Evolutionary conservation across 352 stramenopile genomes (phyloP).

Genomic region (Phytopythium mirpurense): DNA sequence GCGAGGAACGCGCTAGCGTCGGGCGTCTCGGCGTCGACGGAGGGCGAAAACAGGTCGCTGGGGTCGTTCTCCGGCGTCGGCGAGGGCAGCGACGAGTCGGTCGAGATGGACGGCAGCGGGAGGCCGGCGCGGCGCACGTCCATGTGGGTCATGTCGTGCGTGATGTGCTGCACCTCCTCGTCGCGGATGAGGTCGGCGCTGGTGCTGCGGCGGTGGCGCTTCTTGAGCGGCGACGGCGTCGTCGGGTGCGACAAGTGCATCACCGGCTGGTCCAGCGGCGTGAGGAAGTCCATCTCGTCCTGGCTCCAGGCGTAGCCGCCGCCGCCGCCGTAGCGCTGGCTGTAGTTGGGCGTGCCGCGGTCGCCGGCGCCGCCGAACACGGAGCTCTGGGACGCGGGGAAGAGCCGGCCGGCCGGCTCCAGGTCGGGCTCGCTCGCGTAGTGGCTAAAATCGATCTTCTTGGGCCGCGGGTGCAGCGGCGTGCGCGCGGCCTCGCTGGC

Average conservation of each 20-base stretch:
- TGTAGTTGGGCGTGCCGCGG: slow-evolving; percentile 23
- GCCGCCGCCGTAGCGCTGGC: slow-evolving; percentile 61
- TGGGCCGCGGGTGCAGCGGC: slow-evolving; percentile 29
- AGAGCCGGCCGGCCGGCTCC: slow-evolving; percentile 29
- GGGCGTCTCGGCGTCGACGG: neutral
- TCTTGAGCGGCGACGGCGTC: slow-evolving; percentile 80
- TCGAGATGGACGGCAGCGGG: slow-evolving; percentile 41
- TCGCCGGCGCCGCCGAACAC: slow-evolving; percentile 9
- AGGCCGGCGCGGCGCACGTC: slow-evolving; percentile 31
- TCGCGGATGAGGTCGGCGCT: slow-evolving; percentile 36
- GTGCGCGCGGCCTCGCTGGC: slow-evolving; percentile 22
- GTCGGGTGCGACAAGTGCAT: slow-evolving; percentile 77
- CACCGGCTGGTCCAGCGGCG: slow-evolving; percentile 76
- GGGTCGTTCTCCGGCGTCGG: slow-evolving; percentile 13
- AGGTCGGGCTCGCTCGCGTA: slow-evolving; percentile 66
- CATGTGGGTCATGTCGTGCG: slow-evolving; percentile 76
- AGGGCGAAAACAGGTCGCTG: neutral
- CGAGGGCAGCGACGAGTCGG: slow-evolving; percentile 37
- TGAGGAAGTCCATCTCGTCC: slow-evolving; percentile 84
- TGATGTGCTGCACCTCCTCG: slow-evolving; percentile 65
- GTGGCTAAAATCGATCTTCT: slow-evolving; percentile 72
- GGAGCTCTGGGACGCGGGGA: slow-evolving; percentile 26
- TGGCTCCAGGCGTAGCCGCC: slow-evolving; percentile 57
- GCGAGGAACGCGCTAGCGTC: slow-evolving; percentile 5
- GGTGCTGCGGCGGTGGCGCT: slow-evolving; percentile 43